Percentiles rank a stretch among this genome's conserved stretches.
Conservation (phyloP, 2,329 filamentous ascomycete species). For the Monosporascus sp. region DNA sequence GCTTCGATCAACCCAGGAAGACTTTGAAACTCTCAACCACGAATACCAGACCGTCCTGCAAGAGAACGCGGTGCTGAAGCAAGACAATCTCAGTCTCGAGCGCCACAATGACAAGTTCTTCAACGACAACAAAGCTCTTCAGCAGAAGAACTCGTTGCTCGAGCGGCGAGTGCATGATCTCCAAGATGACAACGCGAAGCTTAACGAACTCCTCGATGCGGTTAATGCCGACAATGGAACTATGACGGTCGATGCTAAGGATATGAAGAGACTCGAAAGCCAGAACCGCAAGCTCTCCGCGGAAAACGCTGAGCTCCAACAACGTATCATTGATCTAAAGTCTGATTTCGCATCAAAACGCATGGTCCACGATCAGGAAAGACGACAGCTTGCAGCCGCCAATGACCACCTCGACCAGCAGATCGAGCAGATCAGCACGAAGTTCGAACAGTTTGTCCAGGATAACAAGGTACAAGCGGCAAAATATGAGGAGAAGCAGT, state of each 20-base stretch:
- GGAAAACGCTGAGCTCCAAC: slow-evolving; percentile 19
- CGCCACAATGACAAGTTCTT: slow-evolving; percentile 52
- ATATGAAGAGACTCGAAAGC: slow-evolving; percentile 15
- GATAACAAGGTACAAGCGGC: slow-evolving; percentile 21
- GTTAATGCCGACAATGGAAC: slow-evolving; percentile 13
- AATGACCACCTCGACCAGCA: slow-evolving; percentile 34
- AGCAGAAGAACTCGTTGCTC: slow-evolving; percentile 40
- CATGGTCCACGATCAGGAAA: slow-evolving; percentile 13
- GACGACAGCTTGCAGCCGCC: slow-evolving; percentile 10
- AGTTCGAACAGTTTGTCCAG: slow-evolving; percentile 22
- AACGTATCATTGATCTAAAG: slow-evolving; percentile 16
- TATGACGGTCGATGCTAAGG: slow-evolving; percentile 15
- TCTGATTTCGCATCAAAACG: slow-evolving; percentile 12
- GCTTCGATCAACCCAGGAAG: slow-evolving; percentile 33
- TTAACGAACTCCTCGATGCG: slow-evolving; percentile 42
- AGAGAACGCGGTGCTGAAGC: slow-evolving; percentile 39
- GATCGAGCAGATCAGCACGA: slow-evolving; percentile 31
- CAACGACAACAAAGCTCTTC: slow-evolving; percentile 37
- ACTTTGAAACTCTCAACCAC: slow-evolving; percentile 35
- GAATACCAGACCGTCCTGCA: slow-evolving; percentile 16
- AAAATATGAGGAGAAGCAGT: slow-evolving; percentile 13
- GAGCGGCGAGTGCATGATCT: slow-evolving; percentile 40
- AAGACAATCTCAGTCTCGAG: slow-evolving; percentile 48
- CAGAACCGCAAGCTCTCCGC: slow-evolving; percentile 15
- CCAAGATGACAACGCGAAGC: slow-evolving; percentile 40